These are phyloP conservation scores for Phlegmacium glaucopus DNA, from an alignment of 768 basidiomycete genomes.

Conservation along the genomic window DNA sequence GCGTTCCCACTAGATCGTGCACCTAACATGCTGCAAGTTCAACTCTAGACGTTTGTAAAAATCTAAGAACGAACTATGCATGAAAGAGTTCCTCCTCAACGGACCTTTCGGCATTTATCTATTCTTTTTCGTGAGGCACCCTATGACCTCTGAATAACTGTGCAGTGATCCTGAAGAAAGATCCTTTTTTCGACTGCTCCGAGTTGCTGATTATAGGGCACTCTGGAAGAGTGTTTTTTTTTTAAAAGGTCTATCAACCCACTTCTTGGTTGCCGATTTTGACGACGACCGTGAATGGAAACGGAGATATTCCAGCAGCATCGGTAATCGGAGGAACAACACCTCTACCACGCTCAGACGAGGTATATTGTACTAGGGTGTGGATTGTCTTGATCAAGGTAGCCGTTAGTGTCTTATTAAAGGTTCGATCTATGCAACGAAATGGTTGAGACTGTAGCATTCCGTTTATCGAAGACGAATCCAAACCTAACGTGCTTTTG, in stretches of 20 bases:
- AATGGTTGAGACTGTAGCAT: too few species aligned
- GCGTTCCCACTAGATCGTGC: too few species aligned
- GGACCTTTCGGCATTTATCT: too few species aligned
- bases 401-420: constrained; percentile 53
- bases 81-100: too few species aligned
- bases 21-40: too few species aligned
- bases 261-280: constrained; percentile 67
- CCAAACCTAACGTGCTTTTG: constrained; percentile 55
- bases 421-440: constrained; percentile 29
- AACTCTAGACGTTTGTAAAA: too few species aligned
- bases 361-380: constrained; percentile 73
- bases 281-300: constrained; percentile 69
- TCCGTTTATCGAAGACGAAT: background rate
- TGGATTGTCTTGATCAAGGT: constrained; percentile 65
- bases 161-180: too few species aligned
- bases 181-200: background rate
- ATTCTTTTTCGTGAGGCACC: too few species aligned
- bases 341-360: constrained; percentile 71
- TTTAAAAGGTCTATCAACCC: constrained; percentile 16
- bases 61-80: too few species aligned
- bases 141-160: too few species aligned
- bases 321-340: constrained; percentile 82
- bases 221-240: background rate
- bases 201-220: background rate
- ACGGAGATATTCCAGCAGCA: constrained; percentile 72